A percentile compares a stretch with the other conserved stretches of the same genome.
Conservation (phyloP, 1,139 yeast genomes). For the Yamadazyma diospyri region DNA sequence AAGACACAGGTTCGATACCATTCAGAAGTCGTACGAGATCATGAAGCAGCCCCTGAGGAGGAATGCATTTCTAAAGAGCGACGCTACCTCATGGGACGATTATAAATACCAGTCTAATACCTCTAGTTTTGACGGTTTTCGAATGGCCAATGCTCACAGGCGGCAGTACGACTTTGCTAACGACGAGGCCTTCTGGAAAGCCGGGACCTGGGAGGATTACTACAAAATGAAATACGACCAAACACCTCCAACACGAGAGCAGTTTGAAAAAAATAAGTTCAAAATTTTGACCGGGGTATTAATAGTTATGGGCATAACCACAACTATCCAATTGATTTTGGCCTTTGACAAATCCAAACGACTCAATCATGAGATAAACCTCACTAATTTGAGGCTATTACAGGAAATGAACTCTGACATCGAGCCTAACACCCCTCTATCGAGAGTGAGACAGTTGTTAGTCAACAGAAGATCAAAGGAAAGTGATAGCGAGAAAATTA, state of each 20-base stretch:
- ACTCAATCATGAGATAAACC: slow-evolving; percentile 24
- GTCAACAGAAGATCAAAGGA: slow-evolving; percentile 50
- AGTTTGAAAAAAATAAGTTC: slow-evolving; percentile 42
- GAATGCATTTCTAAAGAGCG: slow-evolving; percentile 28
- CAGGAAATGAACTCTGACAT: slow-evolving; percentile 52
- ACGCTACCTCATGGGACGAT: slow-evolving; percentile 27
- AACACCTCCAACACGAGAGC: slow-evolving; percentile 41
- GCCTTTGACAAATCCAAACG: slow-evolving; percentile 38
- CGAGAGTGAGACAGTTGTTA: slow-evolving; percentile 54
- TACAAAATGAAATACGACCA: slow-evolving; percentile 39
- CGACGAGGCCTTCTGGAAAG: slow-evolving; percentile 56
- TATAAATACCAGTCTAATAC: slow-evolving; percentile 18
- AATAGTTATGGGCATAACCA: slow-evolving; percentile 36
- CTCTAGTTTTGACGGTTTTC: slow-evolving; percentile 44
- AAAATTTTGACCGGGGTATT: slow-evolving; percentile 43
- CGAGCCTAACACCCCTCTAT: slow-evolving; percentile 42
- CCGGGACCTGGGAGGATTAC: slow-evolving; percentile 74
- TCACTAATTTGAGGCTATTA: slow-evolving; percentile 44
- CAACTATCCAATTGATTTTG: slow-evolving; percentile 43
- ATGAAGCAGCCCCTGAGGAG: slow-evolving; percentile 53
- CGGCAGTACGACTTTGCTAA: slow-evolving; percentile 26
- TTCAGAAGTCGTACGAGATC: slow-evolving; percentile 72
- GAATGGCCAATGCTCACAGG: slow-evolving; percentile 41
- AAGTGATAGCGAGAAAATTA: slow-evolving; percentile 17
- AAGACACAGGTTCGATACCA: slow-evolving; percentile 60